phyloP scores from a whole-genome alignment of 176 grass and related monocot genomes.

The Phragmites australis region DNA sequence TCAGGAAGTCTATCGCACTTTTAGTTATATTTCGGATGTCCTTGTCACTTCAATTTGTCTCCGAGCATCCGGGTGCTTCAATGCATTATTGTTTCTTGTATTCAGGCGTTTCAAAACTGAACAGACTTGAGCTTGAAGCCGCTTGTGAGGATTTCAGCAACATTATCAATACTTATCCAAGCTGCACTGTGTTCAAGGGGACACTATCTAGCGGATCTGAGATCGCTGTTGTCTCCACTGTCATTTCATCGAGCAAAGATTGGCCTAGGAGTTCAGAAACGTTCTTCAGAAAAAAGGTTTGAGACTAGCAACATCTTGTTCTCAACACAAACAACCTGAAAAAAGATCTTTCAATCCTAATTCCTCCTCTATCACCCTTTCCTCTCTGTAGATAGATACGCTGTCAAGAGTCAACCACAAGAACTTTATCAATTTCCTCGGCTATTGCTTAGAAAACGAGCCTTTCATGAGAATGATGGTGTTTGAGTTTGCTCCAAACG shows the following conservation, averaged over 20 bases:
- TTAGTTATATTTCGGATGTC: slow-evolving; percentile 9
- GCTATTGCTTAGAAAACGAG: slow-evolving; percentile 79
- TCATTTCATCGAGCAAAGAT: slow-evolving; percentile 60
- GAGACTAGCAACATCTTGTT: slow-evolving; percentile 35
- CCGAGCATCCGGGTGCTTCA: background rate
- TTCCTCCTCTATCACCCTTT: slow-evolving; percentile 26
- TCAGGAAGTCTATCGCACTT: slow-evolving; percentile 12
- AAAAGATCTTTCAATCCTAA: slow-evolving; percentile 26
- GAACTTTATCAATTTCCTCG: slow-evolving; percentile 89
- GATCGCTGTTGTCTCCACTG: slow-evolving; percentile 75
- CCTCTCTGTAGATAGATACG: slow-evolving; percentile 74
- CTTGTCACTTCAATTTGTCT: background rate
- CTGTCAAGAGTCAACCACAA: slow-evolving; percentile 89
- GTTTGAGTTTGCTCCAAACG: slow-evolving; percentile 84
- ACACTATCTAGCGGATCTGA: slow-evolving; percentile 79
- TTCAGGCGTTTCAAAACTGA: slow-evolving; percentile 76
- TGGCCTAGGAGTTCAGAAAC: slow-evolving; percentile 74
- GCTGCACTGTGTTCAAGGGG: slow-evolving; percentile 83
- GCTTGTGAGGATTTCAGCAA: slow-evolving; percentile 99
- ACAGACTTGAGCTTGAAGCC: slow-evolving; percentile 67
- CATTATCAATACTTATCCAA: slow-evolving; percentile 69
- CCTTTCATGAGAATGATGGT: slow-evolving; percentile 98
- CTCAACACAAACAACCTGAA: slow-evolving; percentile 20
- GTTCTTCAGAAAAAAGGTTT: slow-evolving; percentile 79
- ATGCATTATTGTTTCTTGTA: slow-evolving; percentile 26